Evolutionary conservation across 1,284 basidiomycete species (phyloP), one percentile per base, ranked within the genome.

Genomic region (Neonothopanus nambi): DNA sequence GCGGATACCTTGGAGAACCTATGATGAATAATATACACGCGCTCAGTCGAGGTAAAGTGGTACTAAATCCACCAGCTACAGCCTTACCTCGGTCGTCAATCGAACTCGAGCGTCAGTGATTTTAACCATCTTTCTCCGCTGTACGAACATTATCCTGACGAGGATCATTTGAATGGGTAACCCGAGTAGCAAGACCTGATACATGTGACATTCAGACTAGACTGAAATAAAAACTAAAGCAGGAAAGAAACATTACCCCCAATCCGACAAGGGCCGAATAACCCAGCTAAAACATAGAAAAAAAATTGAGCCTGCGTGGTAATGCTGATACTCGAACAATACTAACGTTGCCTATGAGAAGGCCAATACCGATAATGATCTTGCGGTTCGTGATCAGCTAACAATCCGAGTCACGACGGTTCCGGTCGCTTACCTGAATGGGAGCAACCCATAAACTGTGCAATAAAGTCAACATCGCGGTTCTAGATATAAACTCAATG

Each of bases 51-150:
- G 17, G 7, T 13, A 8, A 5, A 28, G 40, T 17, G 18, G n/a
- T 17, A 20, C 1, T 3, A 50, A 17, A 21, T 20, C 37, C 35
- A 12, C 18, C 18, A 6, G 6, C 33, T 46, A 13, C 12, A 17
- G 57, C 59, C n/a, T 20, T 18, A 80, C 74, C 68, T 89, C 87
- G 6, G 78, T 82, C 0, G 80, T 80, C 24, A 88, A 71, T n/a
- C 84, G 72, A 5, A 86, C 80, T 12, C 89, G 78, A 51, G 79
- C 77, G 64, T 94, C 91, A 1, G 90, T 92, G 61, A 87, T 80
- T 49, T 80, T 74, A 57, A 91, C 84, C 26, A 85, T 87, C 59
- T 83, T 82, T 56, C 74, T 73, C 15, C 87, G 81, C 59, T 85
- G 78, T 3, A 56, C 65, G 62, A 91, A 84, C 78, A 93, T 83